Base-by-base conservation (phyloP, 2,329 filamentous ascomycete genomes). In the Alternaria triticina region DNA sequence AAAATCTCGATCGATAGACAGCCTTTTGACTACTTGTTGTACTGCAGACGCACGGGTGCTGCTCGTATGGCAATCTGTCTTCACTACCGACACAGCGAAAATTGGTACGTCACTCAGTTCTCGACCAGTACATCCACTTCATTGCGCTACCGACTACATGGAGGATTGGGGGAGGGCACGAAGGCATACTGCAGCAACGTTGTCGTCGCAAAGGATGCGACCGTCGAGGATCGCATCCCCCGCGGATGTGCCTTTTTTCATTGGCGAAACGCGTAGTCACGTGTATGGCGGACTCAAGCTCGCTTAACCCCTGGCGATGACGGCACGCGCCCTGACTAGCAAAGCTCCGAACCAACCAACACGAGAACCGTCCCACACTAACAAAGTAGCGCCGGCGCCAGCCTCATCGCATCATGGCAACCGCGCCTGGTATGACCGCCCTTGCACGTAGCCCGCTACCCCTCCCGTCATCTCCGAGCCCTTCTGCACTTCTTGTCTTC, bases 251-350 rank as follows among this genome's bases (percentile, higher is more conserved):
- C 27, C 27, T 28, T 28, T 1, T 5, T 28, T 28, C 0, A 30
- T 36, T 36, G 33, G 33, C 33, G 0, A 0, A 36, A 36, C 33
- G 33, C 33, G 33, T n/a, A 36, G 33, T 36, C 33, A 36, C 33
- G 33, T 36, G 33, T 1, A 36, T 3, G 0, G 0, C 33, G 33
- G 15, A n/a, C 1, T 7, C 0, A 1, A 36, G 33, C 33, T 36
- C 2, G 33, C 33, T 36, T 36, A 36, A 36, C 33, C 33, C 33
- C 33, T 36, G 33, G 33, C 33, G 33, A 9, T 36, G 33, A 36
- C 33, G 33, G 33, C 33, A 36, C 33, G 33, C 33, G 33, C 0
- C 33, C 4, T 36, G 33, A 36, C 33, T 36, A 36, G 33, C 33
- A 36, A 36, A 36, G 33, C 33, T 36, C 33, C 33, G 33, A 36